These are phyloP conservation scores for Cadophora luteo-olivacea DNA, from an alignment of 2,329 filamentous ascomycete species.

Conservation along the genomic window DNA sequence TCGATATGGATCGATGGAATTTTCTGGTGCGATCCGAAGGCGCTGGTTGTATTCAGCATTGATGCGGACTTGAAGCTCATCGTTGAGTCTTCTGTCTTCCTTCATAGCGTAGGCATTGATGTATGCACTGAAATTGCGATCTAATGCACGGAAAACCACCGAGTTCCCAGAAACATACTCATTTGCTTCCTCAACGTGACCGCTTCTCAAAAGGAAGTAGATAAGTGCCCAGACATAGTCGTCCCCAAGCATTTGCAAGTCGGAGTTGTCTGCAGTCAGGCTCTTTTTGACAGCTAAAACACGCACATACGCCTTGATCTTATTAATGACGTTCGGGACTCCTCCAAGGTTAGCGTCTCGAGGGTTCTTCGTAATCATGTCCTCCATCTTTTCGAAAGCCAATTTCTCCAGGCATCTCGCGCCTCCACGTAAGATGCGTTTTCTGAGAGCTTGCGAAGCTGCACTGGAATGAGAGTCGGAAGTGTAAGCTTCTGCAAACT, in stretches of 20 bases:
- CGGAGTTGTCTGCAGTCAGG: slow-evolving; percentile 79
- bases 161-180: slow-evolving; percentile 84
- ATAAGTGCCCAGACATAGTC: slow-evolving; percentile 95
- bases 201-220: slow-evolving; percentile 88
- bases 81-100: slow-evolving; percentile 76
- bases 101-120: slow-evolving; percentile 83
- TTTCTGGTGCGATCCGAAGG: slow-evolving; percentile 81
- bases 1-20: slow-evolving; percentile 90
- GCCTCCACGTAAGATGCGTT: slow-evolving; percentile 80
- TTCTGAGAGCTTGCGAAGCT: slow-evolving; percentile 71
- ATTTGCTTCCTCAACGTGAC: slow-evolving; percentile 82
- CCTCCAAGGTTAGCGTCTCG: slow-evolving; percentile 90
- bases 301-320: slow-evolving; percentile 90
- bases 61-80: slow-evolving; percentile 84
- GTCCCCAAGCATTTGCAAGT: slow-evolving; percentile 79
- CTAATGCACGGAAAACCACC: slow-evolving; percentile 84
- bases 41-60: slow-evolving; percentile 89
- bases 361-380: slow-evolving; percentile 80
- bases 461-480: slow-evolving; percentile 73
- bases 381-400: slow-evolving; percentile 81
- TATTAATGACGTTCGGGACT: slow-evolving; percentile 84
- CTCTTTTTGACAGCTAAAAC: slow-evolving; percentile 82
- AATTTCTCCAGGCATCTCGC: slow-evolving; percentile 80
- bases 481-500: slow-evolving; percentile 78
- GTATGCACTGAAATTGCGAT: slow-evolving; percentile 88